Evolutionary conservation across 192 early-diverging fungal genomes (phyloP).

Genomic region (Coemansia interrupta): DNA sequence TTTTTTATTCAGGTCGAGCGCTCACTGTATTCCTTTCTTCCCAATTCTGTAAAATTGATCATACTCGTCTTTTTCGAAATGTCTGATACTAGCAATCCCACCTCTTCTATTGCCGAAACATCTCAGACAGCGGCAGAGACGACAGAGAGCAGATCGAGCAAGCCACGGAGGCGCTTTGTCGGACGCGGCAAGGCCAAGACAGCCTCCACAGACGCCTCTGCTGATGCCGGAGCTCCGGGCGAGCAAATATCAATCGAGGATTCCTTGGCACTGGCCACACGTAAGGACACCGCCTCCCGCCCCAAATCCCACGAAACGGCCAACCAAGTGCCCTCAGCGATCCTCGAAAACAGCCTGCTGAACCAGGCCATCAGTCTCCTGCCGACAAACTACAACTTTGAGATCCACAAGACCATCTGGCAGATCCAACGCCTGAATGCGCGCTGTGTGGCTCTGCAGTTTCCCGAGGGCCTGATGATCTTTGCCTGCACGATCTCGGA

Average conservation of each 20-base stretch:
- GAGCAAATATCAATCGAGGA: constrained; percentile 44
- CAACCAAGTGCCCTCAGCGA: constrained; percentile 82
- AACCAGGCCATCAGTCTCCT: constrained; percentile 83
- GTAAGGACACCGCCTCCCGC: background rate
- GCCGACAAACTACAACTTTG: constrained; percentile 97
- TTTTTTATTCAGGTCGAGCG: too few relatives aligned
- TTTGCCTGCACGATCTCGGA: constrained; percentile 91
- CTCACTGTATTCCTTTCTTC: too few relatives aligned
- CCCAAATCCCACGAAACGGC: constrained; percentile 24
- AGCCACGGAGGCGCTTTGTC: constrained; percentile 48
- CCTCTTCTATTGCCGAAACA: background rate
- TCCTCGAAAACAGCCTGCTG: constrained; percentile 73
- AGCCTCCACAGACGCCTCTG: background rate
- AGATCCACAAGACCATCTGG: constrained; percentile 96
- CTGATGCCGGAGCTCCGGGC: background rate
- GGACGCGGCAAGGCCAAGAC: constrained; percentile 26
- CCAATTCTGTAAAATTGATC: too few relatives aligned
- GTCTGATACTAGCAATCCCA: background rate
- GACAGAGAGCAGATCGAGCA: constrained; percentile 25
- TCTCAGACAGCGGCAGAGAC: background rate
- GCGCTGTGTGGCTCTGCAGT: constrained; percentile 89
- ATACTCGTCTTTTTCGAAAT: too few relatives aligned
- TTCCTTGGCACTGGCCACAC: constrained; percentile 35
- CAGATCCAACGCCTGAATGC: constrained; percentile 71
- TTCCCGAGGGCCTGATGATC: constrained; percentile 95